Evolutionary conservation across 805 yeast species (phyloP), one percentile per base, ranked within the genome.

Genomic region (Pichia nakasei): DNA sequence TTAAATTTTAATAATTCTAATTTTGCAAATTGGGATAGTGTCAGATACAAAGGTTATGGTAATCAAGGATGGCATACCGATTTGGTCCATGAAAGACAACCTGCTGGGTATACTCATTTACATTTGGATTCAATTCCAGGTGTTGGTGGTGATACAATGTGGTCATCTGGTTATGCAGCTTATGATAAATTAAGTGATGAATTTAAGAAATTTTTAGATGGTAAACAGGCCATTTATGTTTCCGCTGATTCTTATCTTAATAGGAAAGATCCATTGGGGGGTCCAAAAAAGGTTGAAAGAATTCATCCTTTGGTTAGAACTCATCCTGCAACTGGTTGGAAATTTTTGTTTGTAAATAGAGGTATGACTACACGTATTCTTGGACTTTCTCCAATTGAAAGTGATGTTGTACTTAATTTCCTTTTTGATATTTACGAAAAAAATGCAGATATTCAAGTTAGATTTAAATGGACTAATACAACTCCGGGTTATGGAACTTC

Each of bases 281-380:
- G 72, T 15, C 69, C 69, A 20, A 64, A 65, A 38, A 67, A 65
- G 42, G 65, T 77, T 44, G 78, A 69, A 51, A 68, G 80, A 57
- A 72, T 68, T 46, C 85, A 79, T 58, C 83, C 82, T 3, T 48
- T 79, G 20, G 70, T 79, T 26, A 70, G 83, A 62, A 75, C 81
- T 27, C 82, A 79, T 52, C 84, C 85, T 9, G 80, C 72, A 12
- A 78, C 84, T 22, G 82, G 81, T 27, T 69, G 76, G 74, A 79
- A 78, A 59, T 64, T 76, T 3, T 60, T 78, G 47, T 77, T 64
- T 49, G 75, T 76, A 31, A 75, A 76, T 58, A 66, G 76, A 39
- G 60, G 66, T 20, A 66, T 69, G 68, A 76, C 80, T 7, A 64
- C 54, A 35, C 64, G 75, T 48, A 76, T 78, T 44, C 68, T 69